phyloP scores from a whole-genome alignment of 202 grass and related monocot genomes.

The Carex sylvatica region DNA sequence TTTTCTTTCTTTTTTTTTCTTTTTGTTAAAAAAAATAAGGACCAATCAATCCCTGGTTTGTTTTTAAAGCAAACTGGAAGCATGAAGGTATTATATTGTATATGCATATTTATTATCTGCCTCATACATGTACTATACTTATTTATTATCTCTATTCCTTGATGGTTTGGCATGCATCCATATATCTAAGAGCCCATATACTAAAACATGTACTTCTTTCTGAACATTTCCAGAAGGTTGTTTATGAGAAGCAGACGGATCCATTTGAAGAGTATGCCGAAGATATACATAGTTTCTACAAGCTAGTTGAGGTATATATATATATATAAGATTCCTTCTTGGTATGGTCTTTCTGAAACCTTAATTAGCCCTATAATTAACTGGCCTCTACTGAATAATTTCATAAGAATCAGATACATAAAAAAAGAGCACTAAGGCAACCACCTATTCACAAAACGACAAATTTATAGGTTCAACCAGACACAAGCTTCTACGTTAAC shows the following conservation, averaged over 20 bases:
- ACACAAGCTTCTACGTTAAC: background rate
- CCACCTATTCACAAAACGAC: too few relatives aligned
- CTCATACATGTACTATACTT: background rate
- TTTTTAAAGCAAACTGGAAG: background rate
- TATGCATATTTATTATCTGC: too few relatives aligned
- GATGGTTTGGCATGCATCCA: background rate
- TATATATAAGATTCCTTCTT: background rate
- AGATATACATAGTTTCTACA: conserved; percentile 6
- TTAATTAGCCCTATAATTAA: background rate
- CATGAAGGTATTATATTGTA: background rate
- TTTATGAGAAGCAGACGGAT: background rate
- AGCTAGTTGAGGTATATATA: background rate
- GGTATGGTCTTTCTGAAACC: background rate
- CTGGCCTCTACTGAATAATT: background rate
- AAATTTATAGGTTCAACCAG: background rate
- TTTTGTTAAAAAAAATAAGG: background rate
- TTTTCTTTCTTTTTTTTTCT: too few relatives aligned
- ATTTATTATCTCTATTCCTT: background rate
- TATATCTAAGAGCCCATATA: background rate
- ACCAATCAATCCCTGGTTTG: background rate
- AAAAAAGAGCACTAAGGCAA: background rate
- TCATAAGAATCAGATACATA: background rate
- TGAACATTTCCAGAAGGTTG: background rate
- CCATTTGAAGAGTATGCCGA: background rate
- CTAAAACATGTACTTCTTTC: background rate